Evolutionary conservation across 768 basidiomycete species (phyloP), one percentile per base, ranked within the genome.

Genomic region (Collybia nuda): DNA sequence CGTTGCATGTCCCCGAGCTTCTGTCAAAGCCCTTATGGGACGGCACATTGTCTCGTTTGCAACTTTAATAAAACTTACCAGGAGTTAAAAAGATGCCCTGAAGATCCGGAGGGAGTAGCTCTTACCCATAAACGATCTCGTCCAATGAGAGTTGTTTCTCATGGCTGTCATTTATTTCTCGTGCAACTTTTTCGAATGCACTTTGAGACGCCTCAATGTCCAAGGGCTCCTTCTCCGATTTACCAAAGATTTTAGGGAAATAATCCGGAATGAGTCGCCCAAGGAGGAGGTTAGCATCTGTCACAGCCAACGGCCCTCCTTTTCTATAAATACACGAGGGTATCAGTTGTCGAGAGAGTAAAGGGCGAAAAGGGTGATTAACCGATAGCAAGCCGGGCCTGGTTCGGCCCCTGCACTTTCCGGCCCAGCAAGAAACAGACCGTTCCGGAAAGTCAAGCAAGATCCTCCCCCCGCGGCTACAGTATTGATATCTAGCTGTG

Each of bases 41-140:
- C 95, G 74, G 56, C 86, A 89, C 94, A 98, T 98, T 0, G 92
- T 94, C 72, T 98, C 95, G 58, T 97, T 97, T 7, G 94, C 94
- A 8, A 96, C 93, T 62, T 94, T 92, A 70, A 98, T 88, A 67
- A 94, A 97, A 4, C 93, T 92, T 43, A 5, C n/a, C 4, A 38
- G 15, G 32, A 21, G 52, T 47, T 36, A 17, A 42, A 26, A 35
- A 40, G 47, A n/a, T 49, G 9, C 6, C 32, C 9, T 6, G 26
- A 19, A 5, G 15, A 11, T 6, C 32, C n/a, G 21, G 21, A 19
- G 26, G 17, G 48, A 17, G 2, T 6, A 8, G 6, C 66, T 32
- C 81, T 15, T 35, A 90, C 89, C 91, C 95, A 55, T 90, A 94
- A 8, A 93, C 88, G 35, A 96, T 84, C 64, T 96, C 93, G 60